Evolutionary conservation across 2,329 filamentous ascomycete species (phyloP), one percentile per base, ranked within the genome.

Genomic region (Fusarium mexicanum): DNA sequence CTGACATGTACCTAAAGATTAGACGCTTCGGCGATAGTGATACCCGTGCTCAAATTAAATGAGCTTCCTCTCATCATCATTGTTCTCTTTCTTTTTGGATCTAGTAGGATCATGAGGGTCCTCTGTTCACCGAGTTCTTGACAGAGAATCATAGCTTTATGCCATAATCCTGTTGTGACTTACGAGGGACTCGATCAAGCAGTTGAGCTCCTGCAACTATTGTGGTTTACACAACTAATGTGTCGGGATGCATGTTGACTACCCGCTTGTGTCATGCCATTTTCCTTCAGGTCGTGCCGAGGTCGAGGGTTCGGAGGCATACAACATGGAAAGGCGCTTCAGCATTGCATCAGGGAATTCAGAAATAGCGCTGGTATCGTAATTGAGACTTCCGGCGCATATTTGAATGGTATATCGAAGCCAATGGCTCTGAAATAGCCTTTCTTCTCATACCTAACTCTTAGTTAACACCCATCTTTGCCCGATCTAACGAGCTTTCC

Each of bases 21-120:
- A 66, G 64, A 64, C 61, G 53, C 61, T 74, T 74, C 53, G 54
- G 66, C 63, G 53, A 77, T 63, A 73, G 73, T 77, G 75, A 77
- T 77, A 77, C 75, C 75, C 67, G 63, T 69, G 50, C 60, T 65
- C 33, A 59, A 75, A 50, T 67, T 38, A 64, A 69, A 66, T 62
- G 51, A 72, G 65, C 47, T 63, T 55, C 26, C 40, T 59, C 55
- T 50, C n/a, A 22, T 60, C n/a, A 64, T 58, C 40, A 57, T 51
- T 29, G 43, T 59, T 17, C 38, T 48, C 11, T 26, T 41, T 33
- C 26, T 14, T 63, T 8, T n/a, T 41, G 26, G 38, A n/a, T 41
- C 33, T 51, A 8, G 20, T 8, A 38, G 18, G 7, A 33, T 13
- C 40, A 33, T 41, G 7, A 18, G 18, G 16, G 33, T 20, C 16